These are phyloP conservation scores for Fusarium tanahbumbuense DNA, from an alignment of 2,329 filamentous ascomycete species.

Conservation along the genomic window DNA sequence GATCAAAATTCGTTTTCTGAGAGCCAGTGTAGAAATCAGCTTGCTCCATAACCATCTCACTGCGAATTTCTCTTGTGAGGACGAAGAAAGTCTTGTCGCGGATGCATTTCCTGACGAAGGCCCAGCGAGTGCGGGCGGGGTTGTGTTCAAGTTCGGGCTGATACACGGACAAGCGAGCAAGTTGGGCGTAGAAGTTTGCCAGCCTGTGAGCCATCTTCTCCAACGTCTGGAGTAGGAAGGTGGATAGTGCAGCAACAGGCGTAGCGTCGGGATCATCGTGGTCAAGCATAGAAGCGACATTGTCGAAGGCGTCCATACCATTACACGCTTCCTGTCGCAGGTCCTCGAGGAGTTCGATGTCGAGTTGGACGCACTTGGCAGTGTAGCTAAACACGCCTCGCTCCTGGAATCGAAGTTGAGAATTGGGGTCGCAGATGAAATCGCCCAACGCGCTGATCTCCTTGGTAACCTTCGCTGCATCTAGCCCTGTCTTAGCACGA, in stretches of 20 bases:
- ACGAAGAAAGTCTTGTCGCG: slow-evolving; percentile 65
- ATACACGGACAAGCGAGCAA: slow-evolving; percentile 62
- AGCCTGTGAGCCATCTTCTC: slow-evolving; percentile 65
- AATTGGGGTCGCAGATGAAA: slow-evolving; percentile 59
- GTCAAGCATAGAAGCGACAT: slow-evolving; percentile 49
- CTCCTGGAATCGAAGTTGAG: slow-evolving; percentile 62
- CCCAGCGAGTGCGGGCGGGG: slow-evolving; percentile 64
- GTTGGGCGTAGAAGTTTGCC: slow-evolving; percentile 63
- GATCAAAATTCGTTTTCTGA: slow-evolving; percentile 38
- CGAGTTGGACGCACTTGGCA: slow-evolving; percentile 60
- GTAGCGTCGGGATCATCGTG: slow-evolving; percentile 53
- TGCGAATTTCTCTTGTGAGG: slow-evolving; percentile 53
- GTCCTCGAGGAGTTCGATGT: slow-evolving; percentile 65
- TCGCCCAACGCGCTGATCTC: slow-evolving; percentile 63
- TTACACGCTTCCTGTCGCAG: slow-evolving; percentile 64
- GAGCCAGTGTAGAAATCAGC: not conserved
- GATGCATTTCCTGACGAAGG: slow-evolving; percentile 60
- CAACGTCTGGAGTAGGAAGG: slow-evolving; percentile 63
- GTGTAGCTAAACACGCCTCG: slow-evolving; percentile 64
- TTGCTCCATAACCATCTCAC: not conserved
- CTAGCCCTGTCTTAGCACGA: slow-evolving; percentile 52
- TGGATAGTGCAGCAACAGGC: slow-evolving; percentile 55
- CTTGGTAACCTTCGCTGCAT: slow-evolving; percentile 59
- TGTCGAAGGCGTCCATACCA: slow-evolving; percentile 67
- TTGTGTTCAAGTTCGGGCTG: slow-evolving; percentile 64